Percentiles rank a stretch among this genome's conserved stretches.
Conservation (phyloP, 345 rosid species). For the Alliaria petiolata region DNA sequence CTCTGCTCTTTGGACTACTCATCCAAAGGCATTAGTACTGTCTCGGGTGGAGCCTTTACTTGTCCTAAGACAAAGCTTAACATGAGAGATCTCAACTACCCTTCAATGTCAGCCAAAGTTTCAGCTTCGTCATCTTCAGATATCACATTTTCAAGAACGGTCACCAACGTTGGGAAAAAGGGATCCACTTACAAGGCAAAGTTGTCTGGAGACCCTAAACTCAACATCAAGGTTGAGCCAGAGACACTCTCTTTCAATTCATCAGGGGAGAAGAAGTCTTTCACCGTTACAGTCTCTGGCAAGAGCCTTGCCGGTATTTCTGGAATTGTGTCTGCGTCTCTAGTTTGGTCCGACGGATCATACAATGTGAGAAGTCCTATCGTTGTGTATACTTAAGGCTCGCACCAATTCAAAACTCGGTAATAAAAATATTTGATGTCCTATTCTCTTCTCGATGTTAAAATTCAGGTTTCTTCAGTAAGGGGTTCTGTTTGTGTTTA, state of each 20-base stretch:
- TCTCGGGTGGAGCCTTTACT: constrained; percentile 28
- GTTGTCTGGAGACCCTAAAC: not conserved
- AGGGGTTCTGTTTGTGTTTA: too few species aligned
- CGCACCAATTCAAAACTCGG: not conserved
- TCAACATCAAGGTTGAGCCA: constrained; percentile 27
- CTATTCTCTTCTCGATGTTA: not conserved
- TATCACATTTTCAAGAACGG: constrained; percentile 31
- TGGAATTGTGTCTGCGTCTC: constrained; percentile 6
- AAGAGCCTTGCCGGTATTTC: constrained; percentile 17
- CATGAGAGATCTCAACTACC: constrained; percentile 37
- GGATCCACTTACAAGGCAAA: constrained; percentile 29
- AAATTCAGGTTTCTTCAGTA: too few species aligned
- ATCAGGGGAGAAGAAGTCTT: constrained; percentile 21
- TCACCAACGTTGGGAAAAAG: constrained; percentile 33
- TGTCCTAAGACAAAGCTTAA: constrained; percentile 18
- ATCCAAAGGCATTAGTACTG: not conserved
- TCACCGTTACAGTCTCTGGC: constrained; percentile 23
- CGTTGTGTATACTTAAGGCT: constrained; percentile 9
- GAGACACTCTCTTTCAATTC: constrained; percentile 16
- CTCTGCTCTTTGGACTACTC: constrained; percentile 35
- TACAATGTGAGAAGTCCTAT: constrained; percentile 26
- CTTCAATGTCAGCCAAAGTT: constrained; percentile 34
- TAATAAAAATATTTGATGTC: not conserved
- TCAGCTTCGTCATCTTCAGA: not conserved
- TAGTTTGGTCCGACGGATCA: constrained; percentile 32